Evolutionary conservation across 352 stramenopile genomes (phyloP), one percentile per base, ranked within the genome.

Genomic region (Globisporangium paddicum): DNA sequence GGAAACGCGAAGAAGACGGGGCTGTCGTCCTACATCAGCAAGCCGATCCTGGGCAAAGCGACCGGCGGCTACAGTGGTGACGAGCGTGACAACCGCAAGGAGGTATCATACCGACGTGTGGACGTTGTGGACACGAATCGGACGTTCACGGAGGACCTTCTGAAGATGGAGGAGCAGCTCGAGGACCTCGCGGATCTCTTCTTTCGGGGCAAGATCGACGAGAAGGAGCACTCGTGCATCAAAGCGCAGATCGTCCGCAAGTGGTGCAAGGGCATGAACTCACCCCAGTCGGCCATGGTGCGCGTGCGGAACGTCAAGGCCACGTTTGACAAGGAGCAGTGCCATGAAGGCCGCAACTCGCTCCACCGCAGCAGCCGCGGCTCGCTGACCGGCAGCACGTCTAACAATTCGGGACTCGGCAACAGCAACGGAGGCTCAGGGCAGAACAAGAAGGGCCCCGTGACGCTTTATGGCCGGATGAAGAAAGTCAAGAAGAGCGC

Each of bases 161-260:
- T 73, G 44, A 89, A 89, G 63, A 92, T 92, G 82, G 82, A 92
- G 58, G 82, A 90, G 48, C 82, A 92, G 32, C 65, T 92, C 9
- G 78, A 89, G 21, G 82, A 90, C 53, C 65, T 92, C 11, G 74
- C 68, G 0, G 74, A 87, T 46, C 61, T 92, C n/a, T 92, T 80
- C 64, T 53, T 86, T 2, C 77, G 82, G 3, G 82, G 82, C 14
- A 89, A 89, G 62, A 92, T 92, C 55, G 82, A 92, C 63, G 82
- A 92, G 67, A 92, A 90, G 58, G 82, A 92, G 49, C 80, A 90
- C 56, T 81, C 79, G n/a, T 92, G 79, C 63, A 92, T 92, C 63
- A 83, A 85, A 46, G 76, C 77, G 16, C 79, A 90, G 63, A 92
- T 92, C 56, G 79, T 92, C 19, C 74, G 82, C 38, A 92, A 90